A percentile compares a stretch with the other conserved stretches of the same genome.
Evolutionary conservation across 768 basidiomycete genomes (phyloP).

Genomic region (Asterophora parasitica): DNA sequence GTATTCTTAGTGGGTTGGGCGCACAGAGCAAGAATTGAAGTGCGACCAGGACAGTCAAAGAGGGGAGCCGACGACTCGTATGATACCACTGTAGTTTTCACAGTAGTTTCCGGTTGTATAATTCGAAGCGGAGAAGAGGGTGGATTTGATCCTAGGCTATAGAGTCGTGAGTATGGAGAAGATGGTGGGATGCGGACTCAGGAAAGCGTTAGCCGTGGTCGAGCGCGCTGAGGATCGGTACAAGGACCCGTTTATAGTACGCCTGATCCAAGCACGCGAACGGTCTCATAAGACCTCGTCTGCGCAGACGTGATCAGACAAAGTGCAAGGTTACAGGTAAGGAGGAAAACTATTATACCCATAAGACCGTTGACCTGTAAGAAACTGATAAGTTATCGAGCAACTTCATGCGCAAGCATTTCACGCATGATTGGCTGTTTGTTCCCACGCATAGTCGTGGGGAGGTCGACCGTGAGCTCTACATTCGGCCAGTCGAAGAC

Average conservation of each 20-base stretch:
- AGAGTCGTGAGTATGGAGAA: too few species aligned
- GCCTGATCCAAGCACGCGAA: background rate
- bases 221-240: background rate
- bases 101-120: too few species aligned
- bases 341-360: background rate
- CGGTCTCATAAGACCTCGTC: background rate
- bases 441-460: background rate
- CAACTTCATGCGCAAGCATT: background rate
- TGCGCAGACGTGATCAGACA: background rate
- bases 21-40: background rate
- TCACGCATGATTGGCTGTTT: background rate
- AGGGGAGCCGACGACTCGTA: too few species aligned
- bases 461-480: background rate
- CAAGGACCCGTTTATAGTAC: background rate
- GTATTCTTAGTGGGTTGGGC: slow-evolving; percentile 17
- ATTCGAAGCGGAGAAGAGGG: too few species aligned
- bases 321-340: background rate
- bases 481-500: too few species aligned
- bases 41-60: too few species aligned
- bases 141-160: too few species aligned
- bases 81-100: too few species aligned
- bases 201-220: background rate
- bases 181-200: too few species aligned
- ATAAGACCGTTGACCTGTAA: background rate
- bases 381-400: background rate